Percentiles rank a stretch among this genome's conserved stretches.
Evolutionary conservation across 306 rosid species (phyloP).

Genomic region (Acacia confusa): DNA sequence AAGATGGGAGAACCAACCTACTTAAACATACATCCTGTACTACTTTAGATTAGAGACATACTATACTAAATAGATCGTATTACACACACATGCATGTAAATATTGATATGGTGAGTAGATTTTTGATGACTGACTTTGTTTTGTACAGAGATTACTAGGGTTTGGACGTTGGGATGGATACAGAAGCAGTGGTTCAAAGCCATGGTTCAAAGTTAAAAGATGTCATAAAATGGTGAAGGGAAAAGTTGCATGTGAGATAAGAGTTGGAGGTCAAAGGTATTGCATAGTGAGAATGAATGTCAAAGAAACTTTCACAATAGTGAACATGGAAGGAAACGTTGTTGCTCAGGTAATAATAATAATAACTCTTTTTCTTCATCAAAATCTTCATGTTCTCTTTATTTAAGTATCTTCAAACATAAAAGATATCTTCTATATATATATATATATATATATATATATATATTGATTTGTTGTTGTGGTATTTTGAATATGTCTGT

Average conservation of each 20-base stretch:
- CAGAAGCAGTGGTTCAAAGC: conserved; percentile 40
- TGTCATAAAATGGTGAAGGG: conserved; percentile 43
- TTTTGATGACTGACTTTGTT: neutral
- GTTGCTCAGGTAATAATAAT: conserved; percentile 69
- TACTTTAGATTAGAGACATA: too few relatives aligned
- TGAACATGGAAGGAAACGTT: conserved; percentile 47
- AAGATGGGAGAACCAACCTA: too few relatives aligned
- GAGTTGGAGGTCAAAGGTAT: conserved; percentile 52
- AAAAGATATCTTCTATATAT: neutral
- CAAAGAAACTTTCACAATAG: conserved; percentile 52
- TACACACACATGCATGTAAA: neutral
- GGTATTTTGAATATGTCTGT: neutral
- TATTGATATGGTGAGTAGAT: neutral
- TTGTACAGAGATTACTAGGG: conserved; percentile 54
- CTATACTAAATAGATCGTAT: too few relatives aligned
- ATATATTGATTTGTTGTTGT: neutral
- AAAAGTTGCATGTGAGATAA: conserved; percentile 55
- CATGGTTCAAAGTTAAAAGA: conserved; percentile 68
- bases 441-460: neutral
- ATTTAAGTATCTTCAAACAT: neutral
- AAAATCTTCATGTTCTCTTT: neutral
- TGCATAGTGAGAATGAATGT: conserved; percentile 48
- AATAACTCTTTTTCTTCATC: neutral
- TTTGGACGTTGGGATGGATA: conserved; percentile 78
- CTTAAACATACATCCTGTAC: too few relatives aligned